Evolutionary conservation across 2,329 filamentous ascomycete species (phyloP), one percentile per base, ranked within the genome.

Genomic region (Stachybotrys chartarum): DNA sequence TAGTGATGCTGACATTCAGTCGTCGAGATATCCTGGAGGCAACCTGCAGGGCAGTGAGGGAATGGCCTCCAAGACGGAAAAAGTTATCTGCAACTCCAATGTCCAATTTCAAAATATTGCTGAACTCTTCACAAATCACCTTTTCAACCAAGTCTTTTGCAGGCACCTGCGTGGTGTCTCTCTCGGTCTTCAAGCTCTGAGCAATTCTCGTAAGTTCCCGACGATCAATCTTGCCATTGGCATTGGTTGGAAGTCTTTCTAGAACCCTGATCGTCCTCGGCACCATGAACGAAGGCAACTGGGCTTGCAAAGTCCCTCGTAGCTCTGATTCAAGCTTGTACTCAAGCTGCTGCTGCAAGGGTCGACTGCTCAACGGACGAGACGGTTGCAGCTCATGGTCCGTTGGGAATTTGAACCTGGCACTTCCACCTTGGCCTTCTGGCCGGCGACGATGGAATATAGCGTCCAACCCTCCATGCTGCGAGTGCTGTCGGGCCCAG

Each of bases 401-500:
- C 10, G 45, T 54, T 3, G 57, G 58, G 48, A 62, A 62, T 2
- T 31, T 24, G 48, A 62, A 57, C 14, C 59, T 16, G 3, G 52
- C 52, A 11, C 58, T 51, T 6, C 30, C 18, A 5, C 46, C 18
- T 3, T 42, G 7, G n/a, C 44, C 8, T 3, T 35, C 30, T 4
- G 65, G 44, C 64, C 63, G 51, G 66, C 47, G 45, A 16, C 44
- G 50, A 51, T 60, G 56, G 48, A 64, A 57, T n/a, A 64, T 32
- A 24, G 57, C 55, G 32, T 61, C 56, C 8, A 64, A 6, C 6
- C 39, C 59, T 51, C 60, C 61, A 24, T n/a, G 35, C 30, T 61
- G 60, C 6, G 59, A 61, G 16, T 47, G 54, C 44, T 73, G 73
- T 14, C 68, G 64, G 0, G 77, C 79, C 57, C 75, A 76, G 51